Evolutionary conservation across 2,329 filamentous ascomycete species (phyloP).

Genomic region (Biscogniauxia mediterranea): DNA sequence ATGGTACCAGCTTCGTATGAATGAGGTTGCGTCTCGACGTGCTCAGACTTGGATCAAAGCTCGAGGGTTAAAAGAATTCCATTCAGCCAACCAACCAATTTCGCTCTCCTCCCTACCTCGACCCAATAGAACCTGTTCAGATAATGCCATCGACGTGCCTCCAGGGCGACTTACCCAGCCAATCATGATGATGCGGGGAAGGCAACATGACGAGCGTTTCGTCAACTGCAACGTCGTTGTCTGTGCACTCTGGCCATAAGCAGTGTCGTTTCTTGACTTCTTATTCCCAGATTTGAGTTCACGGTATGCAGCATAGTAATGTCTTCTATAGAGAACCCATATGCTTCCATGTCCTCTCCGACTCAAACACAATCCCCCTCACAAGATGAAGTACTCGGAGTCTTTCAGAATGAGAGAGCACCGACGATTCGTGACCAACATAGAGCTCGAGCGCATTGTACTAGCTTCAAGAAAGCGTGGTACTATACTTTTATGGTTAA

Average conservation of each 20-base stretch:
- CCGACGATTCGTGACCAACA: too few species aligned
- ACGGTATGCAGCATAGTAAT: neutral
- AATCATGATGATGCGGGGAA: conserved; percentile 7
- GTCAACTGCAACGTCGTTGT: conserved; percentile 2
- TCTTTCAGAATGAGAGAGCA: too few species aligned
- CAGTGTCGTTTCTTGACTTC: neutral
- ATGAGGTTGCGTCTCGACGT: neutral
- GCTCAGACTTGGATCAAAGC: neutral
- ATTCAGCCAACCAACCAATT: neutral
- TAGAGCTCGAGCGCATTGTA: too few species aligned
- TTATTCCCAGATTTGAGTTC: neutral
- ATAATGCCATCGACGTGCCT: neutral
- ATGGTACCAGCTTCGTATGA: neutral
- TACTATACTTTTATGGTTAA: too few species aligned
- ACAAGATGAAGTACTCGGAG: too few species aligned
- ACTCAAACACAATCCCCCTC: neutral
- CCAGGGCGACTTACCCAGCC: neutral
- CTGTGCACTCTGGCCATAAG: conserved; percentile 3
- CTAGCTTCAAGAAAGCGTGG: too few species aligned
- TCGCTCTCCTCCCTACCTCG: neutral
- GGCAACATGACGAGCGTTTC: neutral
- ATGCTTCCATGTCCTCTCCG: neutral
- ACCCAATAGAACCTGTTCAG: neutral
- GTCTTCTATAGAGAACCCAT: neutral
- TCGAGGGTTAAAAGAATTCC: neutral